Conservation (phyloP, 495 filamentous ascomycete species). For the Amphirosellinia nigrospora region DNA sequence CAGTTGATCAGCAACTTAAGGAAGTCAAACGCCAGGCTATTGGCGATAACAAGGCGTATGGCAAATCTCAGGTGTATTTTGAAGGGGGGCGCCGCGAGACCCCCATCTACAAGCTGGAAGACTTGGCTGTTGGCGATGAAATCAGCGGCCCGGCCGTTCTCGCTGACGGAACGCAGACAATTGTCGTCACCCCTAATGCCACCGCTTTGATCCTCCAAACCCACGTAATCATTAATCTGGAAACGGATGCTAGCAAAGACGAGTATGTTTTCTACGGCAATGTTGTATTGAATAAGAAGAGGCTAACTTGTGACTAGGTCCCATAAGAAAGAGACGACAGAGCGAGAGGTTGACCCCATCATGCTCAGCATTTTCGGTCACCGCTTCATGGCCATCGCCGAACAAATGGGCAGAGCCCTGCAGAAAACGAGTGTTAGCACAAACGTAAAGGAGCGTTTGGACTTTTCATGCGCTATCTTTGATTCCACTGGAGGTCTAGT, state of each 20-base stretch:
- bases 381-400: constrained; percentile 98
- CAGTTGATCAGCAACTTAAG: constrained; percentile 78
- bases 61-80: constrained; percentile 68
- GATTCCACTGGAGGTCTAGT: constrained; percentile 89
- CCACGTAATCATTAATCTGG: constrained; percentile 76
- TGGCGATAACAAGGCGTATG: constrained; percentile 61
- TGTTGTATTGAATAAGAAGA: not conserved
- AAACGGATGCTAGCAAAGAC: constrained; percentile 61
- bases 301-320: constrained; percentile 34
- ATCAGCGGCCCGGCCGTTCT: constrained; percentile 87
- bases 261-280: constrained; percentile 34
- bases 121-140: constrained; percentile 76
- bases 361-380: constrained; percentile 95
- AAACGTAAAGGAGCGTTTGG: constrained; percentile 96
- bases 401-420: constrained; percentile 94
- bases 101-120: constrained; percentile 81
- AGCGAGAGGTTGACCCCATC: constrained; percentile 78
- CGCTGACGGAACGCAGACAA: constrained; percentile 94
- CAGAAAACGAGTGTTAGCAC: constrained; percentile 98
- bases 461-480: constrained; percentile 96
- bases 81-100: constrained; percentile 79
- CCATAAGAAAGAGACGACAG: constrained; percentile 44
- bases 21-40: constrained; percentile 59
- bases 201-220: constrained; percentile 75
- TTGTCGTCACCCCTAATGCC: constrained; percentile 84